phyloP scores from a whole-genome alignment of 805 yeast genomes.

The Saccharomycopsis oosterbeekiorum region DNA sequence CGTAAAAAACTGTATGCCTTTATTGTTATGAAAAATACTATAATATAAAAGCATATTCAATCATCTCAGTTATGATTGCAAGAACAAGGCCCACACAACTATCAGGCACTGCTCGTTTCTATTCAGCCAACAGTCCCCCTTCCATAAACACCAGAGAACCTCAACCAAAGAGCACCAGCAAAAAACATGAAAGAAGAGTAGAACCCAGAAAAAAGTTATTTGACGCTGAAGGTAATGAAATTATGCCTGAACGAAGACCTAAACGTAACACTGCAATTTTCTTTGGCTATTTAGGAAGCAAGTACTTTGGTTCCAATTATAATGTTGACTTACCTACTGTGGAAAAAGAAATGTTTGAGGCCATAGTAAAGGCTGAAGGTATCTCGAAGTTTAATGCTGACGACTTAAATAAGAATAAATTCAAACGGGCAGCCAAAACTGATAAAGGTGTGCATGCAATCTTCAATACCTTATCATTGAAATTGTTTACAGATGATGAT shows the following conservation, averaged over 20 bases:
- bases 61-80: too few relatives aligned
- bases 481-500: neutral
- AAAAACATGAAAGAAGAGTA: neutral
- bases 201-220: neutral
- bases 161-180: neutral
- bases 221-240: neutral
- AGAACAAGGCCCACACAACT: too few relatives aligned
- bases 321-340: neutral
- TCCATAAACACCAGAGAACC: neutral
- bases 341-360: neutral
- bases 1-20: too few relatives aligned
- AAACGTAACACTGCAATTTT: neutral
- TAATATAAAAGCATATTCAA: too few relatives aligned
- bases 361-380: neutral
- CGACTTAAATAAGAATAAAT: neutral
- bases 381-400: neutral
- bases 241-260: neutral
- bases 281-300: neutral
- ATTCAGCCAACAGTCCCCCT: too few relatives aligned
- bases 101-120: too few relatives aligned
- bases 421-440: neutral
- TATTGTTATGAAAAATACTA: too few relatives aligned
- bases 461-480: neutral
- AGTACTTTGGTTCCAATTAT: neutral
- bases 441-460: neutral